Percentiles rank a stretch among this genome's conserved stretches.
These are phyloP conservation scores for Tulasnella sp. DNA, from an alignment of 768 basidiomycete genomes.

Conservation along the genomic window DNA sequence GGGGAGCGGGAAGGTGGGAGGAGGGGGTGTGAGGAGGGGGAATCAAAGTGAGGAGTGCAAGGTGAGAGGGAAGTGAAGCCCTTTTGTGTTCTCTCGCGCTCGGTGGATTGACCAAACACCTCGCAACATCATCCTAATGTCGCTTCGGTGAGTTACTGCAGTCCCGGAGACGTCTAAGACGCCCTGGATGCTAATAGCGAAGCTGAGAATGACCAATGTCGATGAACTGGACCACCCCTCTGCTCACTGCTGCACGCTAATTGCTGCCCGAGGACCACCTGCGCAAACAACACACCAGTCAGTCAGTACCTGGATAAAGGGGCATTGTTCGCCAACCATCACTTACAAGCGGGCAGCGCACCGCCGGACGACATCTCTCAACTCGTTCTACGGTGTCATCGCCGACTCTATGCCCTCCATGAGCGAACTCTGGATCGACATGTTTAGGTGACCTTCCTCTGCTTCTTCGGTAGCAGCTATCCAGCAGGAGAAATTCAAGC, in stretches of 20 bases:
- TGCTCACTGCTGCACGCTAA: background rate
- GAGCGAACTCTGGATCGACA: background rate
- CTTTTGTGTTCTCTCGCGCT: constrained; percentile 8
- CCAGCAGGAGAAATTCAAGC: background rate
- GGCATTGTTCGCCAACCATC: background rate
- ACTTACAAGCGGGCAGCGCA: background rate
- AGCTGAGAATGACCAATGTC: background rate
- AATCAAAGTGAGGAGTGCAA: background rate
- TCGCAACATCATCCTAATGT: constrained; percentile 7
- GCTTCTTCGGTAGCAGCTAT: background rate
- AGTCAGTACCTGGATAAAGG: background rate
- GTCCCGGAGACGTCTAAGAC: background rate
- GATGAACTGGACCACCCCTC: background rate
- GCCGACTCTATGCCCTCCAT: background rate
- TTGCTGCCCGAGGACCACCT: background rate
- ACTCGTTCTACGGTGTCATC: background rate
- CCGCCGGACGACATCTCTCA: background rate
- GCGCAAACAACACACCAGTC: constrained; percentile 3
- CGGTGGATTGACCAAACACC: constrained; percentile 13
- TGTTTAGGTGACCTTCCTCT: background rate
- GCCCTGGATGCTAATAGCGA: background rate
- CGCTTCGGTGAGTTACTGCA: background rate
- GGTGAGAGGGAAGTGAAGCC: constrained; percentile 16
- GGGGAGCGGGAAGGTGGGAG: background rate
- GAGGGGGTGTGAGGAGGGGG: background rate